Percentiles rank a stretch among this genome's conserved stretches.
These are phyloP conservation scores for Plenodomus biglobosus DNA, from an alignment of 2,329 filamentous ascomycete species.

Conservation along the genomic window DNA sequence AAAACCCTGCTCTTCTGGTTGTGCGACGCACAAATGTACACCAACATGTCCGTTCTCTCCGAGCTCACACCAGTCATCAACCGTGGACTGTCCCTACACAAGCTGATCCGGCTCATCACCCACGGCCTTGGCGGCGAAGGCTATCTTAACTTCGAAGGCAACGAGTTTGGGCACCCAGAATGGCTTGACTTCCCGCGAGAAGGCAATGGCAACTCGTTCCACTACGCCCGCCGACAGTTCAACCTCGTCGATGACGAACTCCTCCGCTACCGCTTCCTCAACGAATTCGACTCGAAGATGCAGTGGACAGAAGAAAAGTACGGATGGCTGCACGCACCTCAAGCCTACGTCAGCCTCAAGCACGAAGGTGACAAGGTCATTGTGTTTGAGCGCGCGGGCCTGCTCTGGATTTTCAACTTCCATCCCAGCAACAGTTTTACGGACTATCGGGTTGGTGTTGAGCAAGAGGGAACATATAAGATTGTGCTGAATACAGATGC, in stretches of 20 bases:
- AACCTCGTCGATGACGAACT: constrained; percentile 86
- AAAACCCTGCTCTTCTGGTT: constrained; percentile 98
- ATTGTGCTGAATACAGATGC: constrained; percentile 83
- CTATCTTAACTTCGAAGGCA: constrained; percentile 98
- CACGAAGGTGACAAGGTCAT: constrained; percentile 92
- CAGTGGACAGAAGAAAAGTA: constrained; percentile 84
- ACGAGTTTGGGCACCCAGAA: constrained; percentile 97
- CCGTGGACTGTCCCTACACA: constrained; percentile 89
- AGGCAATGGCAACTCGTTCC: constrained; percentile 90
- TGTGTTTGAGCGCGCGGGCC: constrained; percentile 87
- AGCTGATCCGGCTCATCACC: constrained; percentile 94
- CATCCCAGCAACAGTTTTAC: constrained; percentile 80
- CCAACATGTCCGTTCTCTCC: constrained; percentile 87
- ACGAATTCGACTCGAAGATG: constrained; percentile 92
- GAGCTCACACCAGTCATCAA: constrained; percentile 87
- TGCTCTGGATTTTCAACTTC: constrained; percentile 97
- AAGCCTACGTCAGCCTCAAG: constrained; percentile 93
- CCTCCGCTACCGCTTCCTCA: constrained; percentile 86
- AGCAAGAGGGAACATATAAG: constrained; percentile 79
- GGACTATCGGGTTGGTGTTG: constrained; percentile 90
- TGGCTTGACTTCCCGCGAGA: constrained; percentile 98
- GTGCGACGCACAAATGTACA: constrained; percentile 96
- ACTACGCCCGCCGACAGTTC: constrained; percentile 89
- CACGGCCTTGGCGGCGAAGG: constrained; percentile 91
- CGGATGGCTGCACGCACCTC: constrained; percentile 82